Percentiles rank a stretch among this genome's conserved stretches.
These are phyloP conservation scores for Piper betle DNA, from an alignment of 164 flowering plant genomes.

Conservation along the genomic window DNA sequence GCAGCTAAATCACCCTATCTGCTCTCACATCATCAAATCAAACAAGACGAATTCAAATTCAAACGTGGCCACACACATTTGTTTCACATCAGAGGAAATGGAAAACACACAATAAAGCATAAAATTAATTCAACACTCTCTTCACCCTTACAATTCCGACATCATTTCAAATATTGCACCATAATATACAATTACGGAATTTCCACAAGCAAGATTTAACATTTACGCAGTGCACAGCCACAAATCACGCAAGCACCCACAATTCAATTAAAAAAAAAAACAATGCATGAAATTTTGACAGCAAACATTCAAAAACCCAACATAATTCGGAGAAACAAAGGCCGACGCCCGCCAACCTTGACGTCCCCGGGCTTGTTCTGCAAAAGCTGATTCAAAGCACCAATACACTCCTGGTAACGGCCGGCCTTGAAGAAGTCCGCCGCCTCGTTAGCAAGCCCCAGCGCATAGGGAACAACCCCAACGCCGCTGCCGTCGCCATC, in stretches of 20 bases:
- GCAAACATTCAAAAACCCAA: neutral
- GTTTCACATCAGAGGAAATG: neutral
- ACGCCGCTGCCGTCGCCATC: constrained; percentile 35
- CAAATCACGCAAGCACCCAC: neutral
- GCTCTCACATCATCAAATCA: neutral
- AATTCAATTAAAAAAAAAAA: neutral
- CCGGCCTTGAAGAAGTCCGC: constrained; percentile 48
- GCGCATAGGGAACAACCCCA: constrained; percentile 26
- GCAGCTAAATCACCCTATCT: neutral
- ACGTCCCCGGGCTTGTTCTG: constrained; percentile 63
- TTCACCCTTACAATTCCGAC: neutral
- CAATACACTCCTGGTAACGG: constrained; percentile 53
- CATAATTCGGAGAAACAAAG: neutral
- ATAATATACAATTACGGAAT: neutral
- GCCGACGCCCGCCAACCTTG: constrained; percentile 29
- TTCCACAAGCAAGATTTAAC: neutral
- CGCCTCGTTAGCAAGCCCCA: constrained; percentile 65
- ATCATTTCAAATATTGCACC: neutral
- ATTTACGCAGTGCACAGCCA: neutral
- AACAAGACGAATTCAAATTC: neutral
- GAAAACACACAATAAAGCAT: neutral
- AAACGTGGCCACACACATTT: neutral
- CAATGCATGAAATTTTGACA: neutral
- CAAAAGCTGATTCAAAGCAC: constrained; percentile 46
- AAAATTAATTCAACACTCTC: neutral